A percentile compares a stretch with the other conserved stretches of the same genome.
Conservation (phyloP, 441 rosid species). For the Cnidoscolus chayamansa region DNA sequence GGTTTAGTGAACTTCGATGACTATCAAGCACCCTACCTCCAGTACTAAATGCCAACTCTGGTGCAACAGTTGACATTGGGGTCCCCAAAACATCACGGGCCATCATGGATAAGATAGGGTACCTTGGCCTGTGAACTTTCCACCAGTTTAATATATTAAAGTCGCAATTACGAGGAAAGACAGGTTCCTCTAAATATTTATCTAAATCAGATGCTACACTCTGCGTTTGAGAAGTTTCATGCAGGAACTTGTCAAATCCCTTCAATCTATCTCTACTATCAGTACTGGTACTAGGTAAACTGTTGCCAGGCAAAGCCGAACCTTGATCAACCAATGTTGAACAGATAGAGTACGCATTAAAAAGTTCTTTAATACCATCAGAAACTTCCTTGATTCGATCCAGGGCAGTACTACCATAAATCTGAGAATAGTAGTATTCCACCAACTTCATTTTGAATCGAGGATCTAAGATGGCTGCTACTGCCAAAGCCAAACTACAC, state of each 20-base stretch:
- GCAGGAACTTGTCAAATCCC: constrained; percentile 90
- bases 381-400: constrained; percentile 84
- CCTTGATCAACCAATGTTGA: constrained; percentile 71
- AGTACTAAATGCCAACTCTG: constrained; percentile 49
- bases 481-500: constrained; percentile 82
- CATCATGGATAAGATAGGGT: constrained; percentile 88
- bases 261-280: constrained; percentile 73
- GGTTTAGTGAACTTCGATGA: constrained; percentile 48
- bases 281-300: constrained; percentile 52
- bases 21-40: constrained; percentile 60
- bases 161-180: constrained; percentile 82
- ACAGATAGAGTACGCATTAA: constrained; percentile 76
- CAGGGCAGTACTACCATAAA: constrained; percentile 88
- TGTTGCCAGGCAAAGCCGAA: constrained; percentile 75
- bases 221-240: constrained; percentile 77
- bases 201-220: constrained; percentile 81
- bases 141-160: constrained; percentile 96
- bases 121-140: constrained; percentile 92
- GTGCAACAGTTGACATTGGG: constrained; percentile 66
- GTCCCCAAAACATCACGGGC: constrained; percentile 86
- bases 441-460: constrained; percentile 95
- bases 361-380: constrained; percentile 77
- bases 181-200: constrained; percentile 85
- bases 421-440: constrained; percentile 88
- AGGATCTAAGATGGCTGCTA: constrained; percentile 92